These are phyloP conservation scores for Zostera marina DNA, from an alignment of 116 monocot genomes.

Conservation along the genomic window DNA sequence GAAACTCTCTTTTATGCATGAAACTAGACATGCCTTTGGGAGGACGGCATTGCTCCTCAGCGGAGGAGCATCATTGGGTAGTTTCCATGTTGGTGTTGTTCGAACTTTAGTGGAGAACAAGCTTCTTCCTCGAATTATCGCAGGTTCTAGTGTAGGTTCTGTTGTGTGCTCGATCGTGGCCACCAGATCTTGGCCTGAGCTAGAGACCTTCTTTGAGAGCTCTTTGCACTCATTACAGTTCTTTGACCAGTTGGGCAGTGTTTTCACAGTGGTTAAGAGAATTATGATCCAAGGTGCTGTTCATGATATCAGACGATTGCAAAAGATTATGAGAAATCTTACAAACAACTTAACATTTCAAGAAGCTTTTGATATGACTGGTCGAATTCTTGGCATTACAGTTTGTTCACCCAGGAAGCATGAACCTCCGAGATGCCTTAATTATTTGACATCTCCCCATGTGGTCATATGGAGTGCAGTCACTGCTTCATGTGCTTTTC, in stretches of 20 bases:
- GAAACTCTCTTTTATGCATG: constrained; percentile 95
- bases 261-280: constrained; percentile 57
- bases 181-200: constrained; percentile 85
- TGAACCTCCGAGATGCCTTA: constrained; percentile 85
- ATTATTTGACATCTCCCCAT: constrained; percentile 94
- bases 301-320: constrained; percentile 80
- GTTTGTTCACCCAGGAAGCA: constrained; percentile 93
- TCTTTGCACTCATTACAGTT: constrained; percentile 46
- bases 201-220: constrained; percentile 58
- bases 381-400: constrained; percentile 73
- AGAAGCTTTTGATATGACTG: constrained; percentile 93
- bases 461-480: constrained; percentile 97
- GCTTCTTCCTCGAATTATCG: constrained; percentile 45
- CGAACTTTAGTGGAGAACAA: constrained; percentile 74
- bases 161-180: constrained; percentile 24
- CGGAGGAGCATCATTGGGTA: constrained; percentile 82
- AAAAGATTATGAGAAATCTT: constrained; percentile 53
- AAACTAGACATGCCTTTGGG: constrained; percentile 90
- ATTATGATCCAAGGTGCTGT: constrained; percentile 62
- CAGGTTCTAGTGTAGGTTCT: constrained; percentile 90
- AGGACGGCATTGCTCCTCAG: constrained; percentile 85
- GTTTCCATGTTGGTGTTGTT: constrained; percentile 91
- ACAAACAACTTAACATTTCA: constrained; percentile 95
- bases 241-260: constrained; percentile 87
- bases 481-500: constrained; percentile 59